phyloP scores from a whole-genome alignment of 805 yeast genomes.

The Saturnispora serradocipensis region DNA sequence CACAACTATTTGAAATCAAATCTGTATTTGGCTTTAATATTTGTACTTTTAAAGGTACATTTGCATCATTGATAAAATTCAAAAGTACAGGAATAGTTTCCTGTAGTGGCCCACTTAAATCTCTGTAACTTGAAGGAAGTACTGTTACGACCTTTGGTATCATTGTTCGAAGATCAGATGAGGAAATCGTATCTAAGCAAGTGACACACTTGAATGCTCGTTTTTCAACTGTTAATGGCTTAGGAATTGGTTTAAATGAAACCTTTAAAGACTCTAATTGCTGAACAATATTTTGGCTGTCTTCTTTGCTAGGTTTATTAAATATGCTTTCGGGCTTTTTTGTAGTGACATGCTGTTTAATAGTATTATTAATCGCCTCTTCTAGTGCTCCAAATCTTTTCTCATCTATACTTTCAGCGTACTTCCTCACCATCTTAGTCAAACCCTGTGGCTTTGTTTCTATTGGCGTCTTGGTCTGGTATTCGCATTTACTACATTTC shows the following conservation, averaged over 20 bases:
- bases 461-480: conserved; percentile 29
- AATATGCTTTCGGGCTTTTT: conserved; percentile 12
- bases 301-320: conserved; percentile 17
- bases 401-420: conserved; percentile 9
- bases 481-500: conserved; percentile 33
- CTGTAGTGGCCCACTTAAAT: too few species aligned
- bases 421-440: conserved; percentile 19
- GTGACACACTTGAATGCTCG: conserved; percentile 2
- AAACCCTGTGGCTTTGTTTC: conserved; percentile 36
- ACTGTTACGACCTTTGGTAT: neutral
- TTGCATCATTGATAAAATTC: neutral
- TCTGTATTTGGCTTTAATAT: neutral
- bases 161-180: neutral
- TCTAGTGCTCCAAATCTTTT: conserved; percentile 7
- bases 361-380: conserved; percentile 7
- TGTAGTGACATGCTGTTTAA: neutral
- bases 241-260: conserved; percentile 10
- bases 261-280: neutral
- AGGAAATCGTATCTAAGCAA: neutral
- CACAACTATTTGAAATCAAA: neutral
- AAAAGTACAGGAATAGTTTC: neutral
- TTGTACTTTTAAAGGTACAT: neutral
- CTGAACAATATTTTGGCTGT: neutral
- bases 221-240: conserved; percentile 20
- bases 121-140: neutral